Evolutionary conservation across 2,329 filamentous ascomycete genomes (phyloP).

Genomic region (Aspergillus tamarii): DNA sequence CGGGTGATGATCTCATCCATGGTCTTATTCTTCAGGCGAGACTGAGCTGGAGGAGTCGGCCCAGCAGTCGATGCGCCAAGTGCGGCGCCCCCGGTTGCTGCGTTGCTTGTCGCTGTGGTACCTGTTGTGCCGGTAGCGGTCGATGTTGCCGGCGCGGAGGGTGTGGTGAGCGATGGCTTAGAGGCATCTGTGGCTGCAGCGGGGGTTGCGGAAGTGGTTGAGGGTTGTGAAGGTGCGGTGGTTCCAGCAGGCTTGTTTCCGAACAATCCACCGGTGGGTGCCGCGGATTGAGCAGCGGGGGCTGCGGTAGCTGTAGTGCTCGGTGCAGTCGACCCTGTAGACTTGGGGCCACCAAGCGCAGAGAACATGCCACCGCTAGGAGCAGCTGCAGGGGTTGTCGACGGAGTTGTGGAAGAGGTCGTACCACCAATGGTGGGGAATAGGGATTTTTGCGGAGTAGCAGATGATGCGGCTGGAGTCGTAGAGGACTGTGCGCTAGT

Average conservation of each 20-base stretch:
- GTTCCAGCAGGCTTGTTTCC: conserved; percentile 28
- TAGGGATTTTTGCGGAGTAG: conserved; percentile 39
- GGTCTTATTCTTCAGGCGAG: conserved; percentile 94
- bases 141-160: conserved; percentile 39
- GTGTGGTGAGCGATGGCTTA: conserved; percentile 29
- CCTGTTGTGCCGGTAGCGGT: conserved; percentile 20
- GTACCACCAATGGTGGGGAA: conserved; percentile 34
- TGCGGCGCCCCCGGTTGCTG: conserved; percentile 32
- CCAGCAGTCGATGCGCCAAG: conserved; percentile 77
- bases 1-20: conserved; percentile 98
- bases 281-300: conserved; percentile 26
- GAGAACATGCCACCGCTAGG: conserved; percentile 33
- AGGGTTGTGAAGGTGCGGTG: conserved; percentile 27
- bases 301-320: conserved; percentile 34
- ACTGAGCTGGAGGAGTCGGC: conserved; percentile 76
- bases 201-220: conserved; percentile 22
- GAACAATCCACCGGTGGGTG: conserved; percentile 27
- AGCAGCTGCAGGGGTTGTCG: conserved; percentile 36
- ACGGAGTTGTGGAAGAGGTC: conserved; percentile 34
- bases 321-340: conserved; percentile 32
- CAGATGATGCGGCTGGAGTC: conserved; percentile 31
- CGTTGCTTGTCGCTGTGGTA: conserved; percentile 25
- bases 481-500: conserved; percentile 26
- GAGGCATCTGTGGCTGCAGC: conserved; percentile 26
- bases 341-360: conserved; percentile 32